Base-by-base conservation (phyloP, 345 rosid genomes). In the Melaleuca alternifolia region DNA sequence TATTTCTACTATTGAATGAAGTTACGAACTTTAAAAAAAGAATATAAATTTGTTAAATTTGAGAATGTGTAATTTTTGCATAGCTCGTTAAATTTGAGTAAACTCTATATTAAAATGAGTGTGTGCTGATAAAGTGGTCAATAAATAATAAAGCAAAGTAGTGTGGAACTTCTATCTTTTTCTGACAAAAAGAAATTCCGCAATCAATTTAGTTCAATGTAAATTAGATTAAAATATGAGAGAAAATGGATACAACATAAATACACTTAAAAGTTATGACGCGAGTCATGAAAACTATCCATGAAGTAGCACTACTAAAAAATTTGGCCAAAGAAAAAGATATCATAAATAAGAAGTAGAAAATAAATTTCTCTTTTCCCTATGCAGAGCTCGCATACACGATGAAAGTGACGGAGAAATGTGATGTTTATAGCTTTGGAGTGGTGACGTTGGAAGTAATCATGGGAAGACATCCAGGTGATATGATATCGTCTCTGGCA, bases 351-450 rank as follows among this genome's bases (percentile, higher is more conserved):
- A 54, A 54, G n/a, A 21, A 54, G 59, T 54, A 23, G 33, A 59
- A 59, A 59, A 59, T n/a, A 24, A 57, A 16, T 75, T 56, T 13
- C 15, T 84, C 44, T 33, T 30, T 65, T 65, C 48, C 15, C 44
- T 7, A 16, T 33, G 87, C 37, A 85, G 87, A 24, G 83, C 87
- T 86, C 15, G 87, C 87, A 30, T 54, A 86, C 83, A 86, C 15
- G 20, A 86, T 76, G 51, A 37, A 30, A 15, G 57, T 77, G 59
- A 86, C 24, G 1, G 87, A 86, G 61, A 76, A 86, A 52, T 86
- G 87, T 5, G 84, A 86, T 77, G 87, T 86, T 54, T 86, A 86
- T 26, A 76, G 87, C 50, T 86, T 10, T 23, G 16, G 75, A 53
- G 50, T 86, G 20, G 44, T 54, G 9, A 76, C 71, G 41, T 26